Evolutionary conservation across 2,329 filamentous ascomycete species (phyloP).

Genomic region (Malbranchea cinnamomea): DNA sequence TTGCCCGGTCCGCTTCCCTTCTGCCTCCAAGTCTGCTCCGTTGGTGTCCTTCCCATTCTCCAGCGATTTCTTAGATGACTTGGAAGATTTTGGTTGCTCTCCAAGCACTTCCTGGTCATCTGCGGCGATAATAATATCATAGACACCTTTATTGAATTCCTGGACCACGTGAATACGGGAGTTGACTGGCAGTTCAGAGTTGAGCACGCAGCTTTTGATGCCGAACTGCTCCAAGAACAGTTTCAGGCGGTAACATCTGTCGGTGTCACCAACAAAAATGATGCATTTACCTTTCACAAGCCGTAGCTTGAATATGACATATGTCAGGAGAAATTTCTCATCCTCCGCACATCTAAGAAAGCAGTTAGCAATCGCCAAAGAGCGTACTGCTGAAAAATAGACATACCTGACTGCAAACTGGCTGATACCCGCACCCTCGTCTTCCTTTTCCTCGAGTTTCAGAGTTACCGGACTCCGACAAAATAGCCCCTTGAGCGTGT

Average conservation of each 20-base stretch:
- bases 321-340: constrained; percentile 85
- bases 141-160: constrained; percentile 91
- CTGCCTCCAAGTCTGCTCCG: constrained; percentile 6
- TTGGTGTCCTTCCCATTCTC: constrained; percentile 7
- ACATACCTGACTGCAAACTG: constrained; percentile 72
- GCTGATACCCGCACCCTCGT: constrained; percentile 58
- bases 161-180: constrained; percentile 88
- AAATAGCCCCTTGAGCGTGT: constrained; percentile 72
- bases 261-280: constrained; percentile 72
- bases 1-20: constrained; percentile 11
- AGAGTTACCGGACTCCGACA: constrained; percentile 66
- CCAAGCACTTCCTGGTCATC: constrained; percentile 80
- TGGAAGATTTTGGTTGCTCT: constrained; percentile 17
- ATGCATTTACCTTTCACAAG: constrained; percentile 86
- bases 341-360: constrained; percentile 65
- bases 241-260: constrained; percentile 81
- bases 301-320: constrained; percentile 90
- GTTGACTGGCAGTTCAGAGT: constrained; percentile 87
- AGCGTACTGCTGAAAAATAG: constrained; percentile 2
- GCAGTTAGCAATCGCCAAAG: constrained; percentile 7
- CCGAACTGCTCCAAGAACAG: constrained; percentile 95
- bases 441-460: constrained; percentile 69
- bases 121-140: constrained; percentile 94
- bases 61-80: constrained; percentile 17
- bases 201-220: constrained; percentile 82